These are phyloP conservation scores for Agrocybe pediades DNA, from an alignment of 768 basidiomycete genomes.

Conservation along the genomic window DNA sequence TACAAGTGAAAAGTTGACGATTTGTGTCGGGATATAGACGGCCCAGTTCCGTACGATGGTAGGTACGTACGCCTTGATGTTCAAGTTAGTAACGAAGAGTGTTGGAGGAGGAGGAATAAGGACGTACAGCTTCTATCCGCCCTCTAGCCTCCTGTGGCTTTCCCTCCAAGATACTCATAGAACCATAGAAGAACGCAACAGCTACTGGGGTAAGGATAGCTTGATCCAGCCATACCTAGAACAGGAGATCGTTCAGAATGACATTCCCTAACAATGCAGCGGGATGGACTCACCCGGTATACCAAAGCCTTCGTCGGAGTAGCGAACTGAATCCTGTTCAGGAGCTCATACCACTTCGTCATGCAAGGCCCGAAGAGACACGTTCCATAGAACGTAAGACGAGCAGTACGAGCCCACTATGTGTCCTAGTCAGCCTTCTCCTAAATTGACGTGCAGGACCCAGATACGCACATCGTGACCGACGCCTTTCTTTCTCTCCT, in stretches of 20 bases:
- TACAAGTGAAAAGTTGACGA: constrained; percentile 77
- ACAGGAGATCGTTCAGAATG: neutral
- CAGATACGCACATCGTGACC: constrained; percentile 66
- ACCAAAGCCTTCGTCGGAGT: constrained; percentile 58
- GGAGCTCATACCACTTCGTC: constrained; percentile 79
- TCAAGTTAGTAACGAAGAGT: neutral
- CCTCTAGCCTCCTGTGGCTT: constrained; percentile 51
- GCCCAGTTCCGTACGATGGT: constrained; percentile 80
- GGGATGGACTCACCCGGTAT: constrained; percentile 52
- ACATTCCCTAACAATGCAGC: neutral
- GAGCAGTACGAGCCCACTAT: constrained; percentile 45
- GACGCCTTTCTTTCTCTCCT: constrained; percentile 57
- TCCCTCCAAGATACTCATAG: constrained; percentile 82
- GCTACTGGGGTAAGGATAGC: constrained; percentile 69
- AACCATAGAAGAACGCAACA: constrained; percentile 59
- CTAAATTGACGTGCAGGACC: neutral
- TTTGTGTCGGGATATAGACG: constrained; percentile 76
- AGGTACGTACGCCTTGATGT: constrained; percentile 63
- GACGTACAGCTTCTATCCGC: constrained; percentile 47
- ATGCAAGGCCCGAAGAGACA: constrained; percentile 79
- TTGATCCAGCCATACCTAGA: constrained; percentile 84
- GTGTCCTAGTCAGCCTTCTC: neutral
- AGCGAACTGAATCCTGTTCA: constrained; percentile 71
- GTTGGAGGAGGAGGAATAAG: neutral
- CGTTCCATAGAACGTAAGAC: constrained; percentile 75